A percentile compares a stretch with the other conserved stretches of the same genome.
phyloP scores from a whole-genome alignment of 1,284 basidiomycete species.

The Sporisorium graminicola region DNA sequence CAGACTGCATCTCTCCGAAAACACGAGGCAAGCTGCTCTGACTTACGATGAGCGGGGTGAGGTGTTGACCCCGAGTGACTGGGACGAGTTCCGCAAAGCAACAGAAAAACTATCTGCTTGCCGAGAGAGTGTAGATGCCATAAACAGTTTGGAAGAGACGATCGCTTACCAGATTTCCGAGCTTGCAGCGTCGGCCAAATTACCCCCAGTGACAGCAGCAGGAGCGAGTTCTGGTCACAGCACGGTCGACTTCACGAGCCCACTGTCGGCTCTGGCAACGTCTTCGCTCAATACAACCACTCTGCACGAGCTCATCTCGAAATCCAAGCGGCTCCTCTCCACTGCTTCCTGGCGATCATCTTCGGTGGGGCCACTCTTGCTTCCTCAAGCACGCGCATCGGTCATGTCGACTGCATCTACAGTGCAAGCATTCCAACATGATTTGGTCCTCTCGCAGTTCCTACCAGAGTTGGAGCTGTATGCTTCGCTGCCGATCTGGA shows the following conservation, averaged over 20 bases:
- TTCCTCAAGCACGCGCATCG: conserved; percentile 75
- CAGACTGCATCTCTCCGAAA: conserved; percentile 21
- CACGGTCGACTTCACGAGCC: conserved; percentile 22
- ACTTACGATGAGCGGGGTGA: conserved; percentile 43
- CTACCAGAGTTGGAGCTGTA: conserved; percentile 81
- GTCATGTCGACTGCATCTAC: conserved; percentile 79
- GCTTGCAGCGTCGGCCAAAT: conserved; percentile 13
- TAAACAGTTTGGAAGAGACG: conserved; percentile 21
- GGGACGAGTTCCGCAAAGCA: conserved; percentile 44
- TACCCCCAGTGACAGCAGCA: not conserved
- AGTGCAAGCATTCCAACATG: conserved; percentile 82
- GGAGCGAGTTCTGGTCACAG: not conserved
- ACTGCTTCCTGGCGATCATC: conserved; percentile 19
- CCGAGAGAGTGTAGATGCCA: conserved; percentile 21
- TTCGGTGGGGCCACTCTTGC: conserved; percentile 69
- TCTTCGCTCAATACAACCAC: conserved; percentile 34
- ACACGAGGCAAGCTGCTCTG: conserved; percentile 16
- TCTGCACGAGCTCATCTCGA: conserved; percentile 25
- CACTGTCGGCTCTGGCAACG: conserved; percentile 19
- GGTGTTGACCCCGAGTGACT: conserved; percentile 29
- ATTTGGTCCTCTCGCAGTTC: conserved; percentile 87
- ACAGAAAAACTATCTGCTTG: conserved; percentile 37
- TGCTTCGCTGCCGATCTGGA: conserved; percentile 79
- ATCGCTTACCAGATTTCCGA: conserved; percentile 45
- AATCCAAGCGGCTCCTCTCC: conserved; percentile 26